Base-by-base conservation (phyloP, 345 rosid genomes). In the Psidium friedrichsthalianum region DNA sequence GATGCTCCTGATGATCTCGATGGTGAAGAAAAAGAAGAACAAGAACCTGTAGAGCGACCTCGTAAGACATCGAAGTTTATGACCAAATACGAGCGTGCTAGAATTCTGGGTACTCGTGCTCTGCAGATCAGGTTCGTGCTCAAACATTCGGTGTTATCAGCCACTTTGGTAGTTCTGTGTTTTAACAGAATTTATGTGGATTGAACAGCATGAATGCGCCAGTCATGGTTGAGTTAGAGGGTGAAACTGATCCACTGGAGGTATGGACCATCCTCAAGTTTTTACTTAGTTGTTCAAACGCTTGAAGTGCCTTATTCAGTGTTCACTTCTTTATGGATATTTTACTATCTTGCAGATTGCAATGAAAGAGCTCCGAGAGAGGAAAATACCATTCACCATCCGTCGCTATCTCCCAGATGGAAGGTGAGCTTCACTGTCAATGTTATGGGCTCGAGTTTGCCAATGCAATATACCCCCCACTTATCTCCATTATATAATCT, bases 11-110 rank as follows among this genome's bases (percentile, higher is more conserved):
- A 95, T 6, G 94, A 97, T 57, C 54, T 94, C 83, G 98, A 96
- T 78, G 83, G 91, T 0, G 98, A 93, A 21, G 95, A 93, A 1
- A 93, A 91, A 44, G 94, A 87, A 16, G 96, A 92, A 8, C 61
- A 85, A 54, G 92, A 85, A 52, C 21, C 90, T 0, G 82, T 85
- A 32, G 93, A 91, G 36, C 87, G 91, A 5, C 89, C 92, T 80
- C 95, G 99, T 29, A 94, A 93, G 84, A 96, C 97, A 0, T 94
- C 95, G 0, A 96, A 94, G 85, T 96, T 83, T 86, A 95, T 95
- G 99, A 95, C 98, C 0, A 96, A 96, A 85, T 96, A 96, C 58
- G 96, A 94, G 87, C 99, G 99, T 83, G 98, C 99, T 5, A 93
- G 97, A 78, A 96, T 96, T 29, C 91, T 96, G 80, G 97, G 98